These are phyloP conservation scores for Hippophae gyantsensis DNA, from an alignment of 306 rosid genomes.

Conservation along the genomic window DNA sequence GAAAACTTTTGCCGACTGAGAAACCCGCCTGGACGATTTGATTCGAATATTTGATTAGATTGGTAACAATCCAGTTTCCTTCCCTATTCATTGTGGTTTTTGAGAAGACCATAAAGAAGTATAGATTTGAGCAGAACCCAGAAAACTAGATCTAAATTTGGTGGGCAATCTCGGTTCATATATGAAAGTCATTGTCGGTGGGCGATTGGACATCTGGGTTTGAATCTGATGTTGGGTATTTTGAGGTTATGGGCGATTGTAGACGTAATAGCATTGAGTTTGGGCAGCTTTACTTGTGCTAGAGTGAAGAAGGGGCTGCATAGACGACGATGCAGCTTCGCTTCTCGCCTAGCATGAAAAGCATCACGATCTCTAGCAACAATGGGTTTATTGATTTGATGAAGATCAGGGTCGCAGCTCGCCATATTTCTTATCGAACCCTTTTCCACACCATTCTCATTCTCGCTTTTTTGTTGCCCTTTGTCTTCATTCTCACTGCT, in stretches of 20 bases:
- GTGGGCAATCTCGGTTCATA: slow-evolving; percentile 7
- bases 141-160: slow-evolving; percentile 28
- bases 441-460: slow-evolving; percentile 95
- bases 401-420: slow-evolving; percentile 99
- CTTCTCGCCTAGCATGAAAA: slow-evolving; percentile 99
- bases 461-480: slow-evolving; percentile 90
- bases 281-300: slow-evolving; percentile 22
- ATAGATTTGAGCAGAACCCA: slow-evolving; percentile 32
- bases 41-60: slow-evolving; percentile 9
- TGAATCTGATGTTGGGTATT: slow-evolving; percentile 65
- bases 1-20: slow-evolving; percentile 24
- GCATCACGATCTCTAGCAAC: slow-evolving; percentile 98
- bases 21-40: slow-evolving; percentile 9
- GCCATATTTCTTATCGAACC: slow-evolving; percentile 97
- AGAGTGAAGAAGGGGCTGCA: slow-evolving; percentile 61
- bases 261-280: slow-evolving; percentile 19
- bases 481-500: slow-evolving; percentile 97
- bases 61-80: slow-evolving; percentile 5
- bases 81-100: slow-evolving; percentile 52
- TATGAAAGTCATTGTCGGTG: slow-evolving; percentile 28
- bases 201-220: slow-evolving; percentile 28
- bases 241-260: slow-evolving; percentile 36
- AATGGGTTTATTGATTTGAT: slow-evolving; percentile 98
- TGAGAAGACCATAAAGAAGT: slow-evolving; percentile 24
- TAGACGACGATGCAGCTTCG: slow-evolving; percentile 99